phyloP scores from a whole-genome alignment of 768 basidiomycete genomes.

The Leucogyrophana mollusca region DNA sequence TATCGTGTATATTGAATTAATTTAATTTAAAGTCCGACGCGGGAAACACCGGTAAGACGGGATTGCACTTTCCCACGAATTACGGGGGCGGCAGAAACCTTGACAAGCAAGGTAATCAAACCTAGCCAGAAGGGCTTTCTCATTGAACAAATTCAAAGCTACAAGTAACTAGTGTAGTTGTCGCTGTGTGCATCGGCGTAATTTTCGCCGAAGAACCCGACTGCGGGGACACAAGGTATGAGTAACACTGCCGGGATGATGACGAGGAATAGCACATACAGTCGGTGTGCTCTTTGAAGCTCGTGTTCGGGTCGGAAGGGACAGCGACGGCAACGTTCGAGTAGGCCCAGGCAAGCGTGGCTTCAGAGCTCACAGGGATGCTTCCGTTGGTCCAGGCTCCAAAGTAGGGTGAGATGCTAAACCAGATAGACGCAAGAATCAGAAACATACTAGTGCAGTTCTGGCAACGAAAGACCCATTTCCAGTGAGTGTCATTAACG shows the following conservation, averaged over 20 bases:
- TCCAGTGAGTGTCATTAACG: conserved; percentile 64
- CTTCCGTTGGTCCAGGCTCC: conserved; percentile 41
- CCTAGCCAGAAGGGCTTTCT: too few species aligned
- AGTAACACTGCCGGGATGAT: background rate
- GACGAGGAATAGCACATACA: conserved; percentile 34
- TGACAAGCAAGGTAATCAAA: too few species aligned
- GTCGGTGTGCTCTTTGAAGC: conserved; percentile 56
- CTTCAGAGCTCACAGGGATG: conserved; percentile 28
- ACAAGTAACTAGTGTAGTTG: background rate
- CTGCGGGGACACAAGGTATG: conserved; percentile 30
- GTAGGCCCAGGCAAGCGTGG: conserved; percentile 52
- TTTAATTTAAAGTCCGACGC: too few species aligned
- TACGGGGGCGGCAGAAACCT: too few species aligned
- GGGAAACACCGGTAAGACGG: too few species aligned
- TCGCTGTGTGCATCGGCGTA: conserved; percentile 39
- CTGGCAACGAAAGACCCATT: conserved; percentile 67
- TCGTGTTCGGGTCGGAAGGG: conserved; percentile 49
- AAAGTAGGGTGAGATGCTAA: background rate
- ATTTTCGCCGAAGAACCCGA: conserved; percentile 59
- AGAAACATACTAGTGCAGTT: conserved; percentile 54
- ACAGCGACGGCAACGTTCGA: conserved; percentile 41
- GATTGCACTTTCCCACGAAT: too few species aligned
- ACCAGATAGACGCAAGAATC: background rate
- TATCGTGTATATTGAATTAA: too few species aligned
- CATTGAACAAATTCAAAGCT: too few species aligned